Percentiles rank a stretch among this genome's conserved stretches.
Evolutionary conservation across 75 land plant genomes (phyloP).

Genomic region (Pinus tabuliformis): DNA sequence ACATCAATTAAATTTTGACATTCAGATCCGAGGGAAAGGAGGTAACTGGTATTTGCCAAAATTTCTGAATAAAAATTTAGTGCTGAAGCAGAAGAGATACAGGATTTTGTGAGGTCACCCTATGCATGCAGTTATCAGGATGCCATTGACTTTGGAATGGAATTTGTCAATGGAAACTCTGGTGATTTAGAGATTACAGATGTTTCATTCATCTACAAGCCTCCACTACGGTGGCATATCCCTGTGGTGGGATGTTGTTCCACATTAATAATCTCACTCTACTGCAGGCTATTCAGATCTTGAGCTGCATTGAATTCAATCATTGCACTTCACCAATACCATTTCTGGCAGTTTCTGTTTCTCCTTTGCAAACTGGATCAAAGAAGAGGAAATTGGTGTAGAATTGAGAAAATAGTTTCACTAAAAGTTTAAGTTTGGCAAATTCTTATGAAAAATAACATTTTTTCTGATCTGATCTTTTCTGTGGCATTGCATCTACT

Average conservation of each 20-base stretch:
- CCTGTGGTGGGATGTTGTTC: too few relatives aligned
- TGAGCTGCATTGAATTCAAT: not conserved
- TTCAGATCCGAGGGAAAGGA: not conserved
- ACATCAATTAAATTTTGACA: too few relatives aligned
- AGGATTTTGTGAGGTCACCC: not conserved
- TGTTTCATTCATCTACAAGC: not conserved
- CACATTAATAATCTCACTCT: too few relatives aligned
- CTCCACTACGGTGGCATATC: too few relatives aligned
- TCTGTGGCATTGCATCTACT: not conserved
- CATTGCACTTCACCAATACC: not conserved
- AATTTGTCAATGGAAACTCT: not conserved
- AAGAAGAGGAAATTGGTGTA: not conserved
- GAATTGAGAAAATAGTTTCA: not conserved
- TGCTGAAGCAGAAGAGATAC: not conserved
- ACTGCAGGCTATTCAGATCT: not conserved
- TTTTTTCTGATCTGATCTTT: conserved; percentile 1
- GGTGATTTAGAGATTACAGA: not conserved
- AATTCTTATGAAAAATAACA: not conserved
- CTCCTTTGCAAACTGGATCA: conserved; percentile 3
- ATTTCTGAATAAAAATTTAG: not conserved
- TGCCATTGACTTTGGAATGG: not conserved
- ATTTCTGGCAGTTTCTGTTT: not conserved
- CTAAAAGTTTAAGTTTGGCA: not conserved
- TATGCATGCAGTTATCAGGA: not conserved
- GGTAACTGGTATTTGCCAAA: not conserved